Percentiles rank a stretch among this genome's conserved stretches.
These are phyloP conservation scores for Suillus bovinus DNA, from an alignment of 768 basidiomycete species.

Conservation along the genomic window DNA sequence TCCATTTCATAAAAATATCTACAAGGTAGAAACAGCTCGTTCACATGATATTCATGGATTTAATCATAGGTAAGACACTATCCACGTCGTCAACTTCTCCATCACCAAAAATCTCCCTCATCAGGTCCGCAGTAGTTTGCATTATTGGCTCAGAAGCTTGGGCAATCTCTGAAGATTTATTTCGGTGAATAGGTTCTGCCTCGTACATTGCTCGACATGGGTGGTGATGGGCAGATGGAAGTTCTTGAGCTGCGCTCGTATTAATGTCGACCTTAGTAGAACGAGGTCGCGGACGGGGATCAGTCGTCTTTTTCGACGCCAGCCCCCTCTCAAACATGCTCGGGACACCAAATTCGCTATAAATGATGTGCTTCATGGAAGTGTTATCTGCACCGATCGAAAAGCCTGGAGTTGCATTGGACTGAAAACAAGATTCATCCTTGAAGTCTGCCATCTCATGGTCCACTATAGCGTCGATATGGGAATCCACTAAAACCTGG, in stretches of 20 bases:
- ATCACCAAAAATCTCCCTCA: conserved; percentile 1
- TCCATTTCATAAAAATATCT: not conserved
- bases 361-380: not conserved
- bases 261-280: not conserved
- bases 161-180: not conserved
- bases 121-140: not conserved
- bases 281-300: not conserved
- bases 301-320: not conserved
- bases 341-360: not conserved
- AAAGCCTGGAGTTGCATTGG: not conserved
- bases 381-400: not conserved
- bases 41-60: not conserved
- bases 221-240: not conserved
- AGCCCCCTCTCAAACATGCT: not conserved
- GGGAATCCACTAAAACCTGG: not conserved
- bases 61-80: not conserved
- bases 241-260: not conserved
- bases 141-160: not conserved
- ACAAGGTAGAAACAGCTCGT: not conserved
- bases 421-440: not conserved
- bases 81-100: not conserved
- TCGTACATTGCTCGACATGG: not conserved
- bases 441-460: not conserved
- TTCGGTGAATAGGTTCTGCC: not conserved
- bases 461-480: not conserved